Conservation (phyloP, 306 rosid species). For the Pyrus pyrifolia region DNA sequence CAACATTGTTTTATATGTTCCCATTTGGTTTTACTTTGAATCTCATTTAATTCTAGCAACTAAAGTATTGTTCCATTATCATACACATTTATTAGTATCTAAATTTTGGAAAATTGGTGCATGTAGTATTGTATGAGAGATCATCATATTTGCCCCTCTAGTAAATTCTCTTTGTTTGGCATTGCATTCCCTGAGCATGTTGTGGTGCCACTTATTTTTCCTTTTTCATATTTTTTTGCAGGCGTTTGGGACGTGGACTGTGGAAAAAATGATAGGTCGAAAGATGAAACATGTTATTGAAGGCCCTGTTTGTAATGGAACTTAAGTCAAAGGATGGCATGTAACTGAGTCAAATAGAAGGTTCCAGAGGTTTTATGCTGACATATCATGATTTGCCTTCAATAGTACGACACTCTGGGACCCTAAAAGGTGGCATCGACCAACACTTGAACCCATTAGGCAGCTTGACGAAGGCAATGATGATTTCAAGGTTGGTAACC, state of each 20-base stretch:
- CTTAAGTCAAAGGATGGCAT: conserved; percentile 82
- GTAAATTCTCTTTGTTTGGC: neutral
- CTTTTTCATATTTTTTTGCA: conserved; percentile 24
- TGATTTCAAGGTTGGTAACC: conserved; percentile 49
- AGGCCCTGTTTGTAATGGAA: conserved; percentile 84
- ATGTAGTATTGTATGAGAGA: neutral
- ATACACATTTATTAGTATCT: neutral
- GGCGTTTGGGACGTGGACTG: conserved; percentile 90
- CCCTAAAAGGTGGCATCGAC: conserved; percentile 73
- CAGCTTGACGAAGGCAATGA: conserved; percentile 56
- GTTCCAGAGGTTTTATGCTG: conserved; percentile 61
- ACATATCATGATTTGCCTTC: conserved; percentile 79
- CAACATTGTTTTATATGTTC: neutral
- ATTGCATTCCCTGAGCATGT: conserved; percentile 6
- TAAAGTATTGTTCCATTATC: neutral
- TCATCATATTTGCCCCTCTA: neutral
- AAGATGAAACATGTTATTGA: conserved; percentile 34
- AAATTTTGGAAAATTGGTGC: neutral
- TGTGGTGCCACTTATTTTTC: conserved; percentile 6
- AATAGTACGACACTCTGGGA: conserved; percentile 85
- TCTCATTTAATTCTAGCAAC: neutral
- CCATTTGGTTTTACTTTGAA: neutral
- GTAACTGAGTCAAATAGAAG: conserved; percentile 35
- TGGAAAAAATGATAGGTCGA: conserved; percentile 44
- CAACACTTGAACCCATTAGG: conserved; percentile 60